These are phyloP conservation scores for Colletotrichum neosansevieriae DNA, from an alignment of 2,329 filamentous ascomycete species.

Conservation along the genomic window DNA sequence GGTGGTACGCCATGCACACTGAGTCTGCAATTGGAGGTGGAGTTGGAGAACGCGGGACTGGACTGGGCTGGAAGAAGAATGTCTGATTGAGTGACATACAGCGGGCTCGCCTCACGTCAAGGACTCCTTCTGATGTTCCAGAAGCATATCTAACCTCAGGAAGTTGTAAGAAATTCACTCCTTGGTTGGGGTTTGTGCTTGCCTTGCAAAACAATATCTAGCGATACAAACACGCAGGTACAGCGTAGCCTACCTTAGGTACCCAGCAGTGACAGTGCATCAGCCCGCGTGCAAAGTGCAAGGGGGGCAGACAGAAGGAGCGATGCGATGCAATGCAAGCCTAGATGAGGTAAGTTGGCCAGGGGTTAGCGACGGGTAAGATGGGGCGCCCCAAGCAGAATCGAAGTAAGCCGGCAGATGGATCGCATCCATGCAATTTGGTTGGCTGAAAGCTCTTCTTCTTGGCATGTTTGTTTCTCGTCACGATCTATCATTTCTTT, in stretches of 20 bases:
- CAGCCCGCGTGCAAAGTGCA: neutral
- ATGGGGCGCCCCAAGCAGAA: slow-evolving; percentile 26
- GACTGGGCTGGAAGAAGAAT: neutral
- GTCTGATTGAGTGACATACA: too few species aligned
- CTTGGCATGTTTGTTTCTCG: slow-evolving; percentile 18
- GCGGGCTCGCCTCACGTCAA: too few species aligned
- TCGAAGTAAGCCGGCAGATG: slow-evolving; percentile 3
- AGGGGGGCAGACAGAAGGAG: neutral
- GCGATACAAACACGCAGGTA: neutral
- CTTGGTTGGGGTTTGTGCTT: too few species aligned
- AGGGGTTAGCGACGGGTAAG: slow-evolving; percentile 15
- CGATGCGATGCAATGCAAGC: slow-evolving; percentile 34
- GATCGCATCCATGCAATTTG: slow-evolving; percentile 2
- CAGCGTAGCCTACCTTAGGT: slow-evolving; percentile 15
- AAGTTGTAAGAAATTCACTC: too few species aligned
- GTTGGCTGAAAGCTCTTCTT: slow-evolving; percentile 1
- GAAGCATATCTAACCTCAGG: neutral
- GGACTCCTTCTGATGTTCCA: neutral
- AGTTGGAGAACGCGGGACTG: slow-evolving; percentile 2
- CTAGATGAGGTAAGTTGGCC: slow-evolving; percentile 26
- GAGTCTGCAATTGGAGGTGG: neutral
- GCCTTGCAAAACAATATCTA: too few species aligned
- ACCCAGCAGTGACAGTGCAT: slow-evolving; percentile 12
- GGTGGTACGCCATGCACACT: neutral
- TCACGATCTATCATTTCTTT: neutral